These are phyloP conservation scores for Talaromyces sp. DNA, from an alignment of 2,329 filamentous ascomycete species.

Conservation along the genomic window DNA sequence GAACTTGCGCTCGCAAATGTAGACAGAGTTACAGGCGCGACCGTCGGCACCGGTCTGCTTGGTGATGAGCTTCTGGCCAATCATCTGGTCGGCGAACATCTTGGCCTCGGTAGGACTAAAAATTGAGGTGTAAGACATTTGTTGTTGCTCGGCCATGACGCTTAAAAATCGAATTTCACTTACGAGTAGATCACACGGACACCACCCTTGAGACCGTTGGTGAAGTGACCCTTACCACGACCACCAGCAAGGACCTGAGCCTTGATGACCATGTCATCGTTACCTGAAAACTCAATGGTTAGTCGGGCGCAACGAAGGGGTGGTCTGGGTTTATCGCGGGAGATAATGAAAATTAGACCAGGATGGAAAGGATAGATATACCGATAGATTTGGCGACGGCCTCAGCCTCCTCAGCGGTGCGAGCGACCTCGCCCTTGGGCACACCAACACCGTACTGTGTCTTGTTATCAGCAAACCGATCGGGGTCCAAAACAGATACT, in stretches of 20 bases:
- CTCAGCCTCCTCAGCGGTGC: slow-evolving; percentile 84
- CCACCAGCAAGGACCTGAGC: slow-evolving; percentile 97
- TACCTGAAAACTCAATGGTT: slow-evolving; percentile 48
- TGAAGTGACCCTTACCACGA: slow-evolving; percentile 95
- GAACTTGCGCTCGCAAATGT: slow-evolving; percentile 99
- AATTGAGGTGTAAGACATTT: background rate
- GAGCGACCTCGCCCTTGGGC: slow-evolving; percentile 85
- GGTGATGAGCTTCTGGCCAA: slow-evolving; percentile 98
- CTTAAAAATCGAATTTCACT: slow-evolving; percentile 30
- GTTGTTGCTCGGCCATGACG: background rate
- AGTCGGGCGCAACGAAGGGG: slow-evolving; percentile 18
- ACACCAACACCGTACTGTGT: slow-evolving; percentile 89
- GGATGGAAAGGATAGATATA: slow-evolving; percentile 40
- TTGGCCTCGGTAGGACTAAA: slow-evolving; percentile 78
- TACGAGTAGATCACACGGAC: slow-evolving; percentile 97
- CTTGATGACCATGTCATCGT: slow-evolving; percentile 99
- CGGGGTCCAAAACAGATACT: slow-evolving; percentile 8
- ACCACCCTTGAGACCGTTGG: slow-evolving; percentile 98
- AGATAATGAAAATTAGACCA: background rate
- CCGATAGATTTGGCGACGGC: slow-evolving; percentile 86
- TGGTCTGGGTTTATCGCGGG: background rate
- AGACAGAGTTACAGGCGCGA: slow-evolving; percentile 94
- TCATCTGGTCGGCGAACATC: slow-evolving; percentile 99
- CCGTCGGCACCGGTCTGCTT: slow-evolving; percentile 96
- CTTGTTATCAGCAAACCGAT: slow-evolving; percentile 26